Percentiles rank a stretch among this genome's conserved stretches.
phyloP scores from a whole-genome alignment of 352 stramenopile species.

The Globisporangium nagaii region DNA sequence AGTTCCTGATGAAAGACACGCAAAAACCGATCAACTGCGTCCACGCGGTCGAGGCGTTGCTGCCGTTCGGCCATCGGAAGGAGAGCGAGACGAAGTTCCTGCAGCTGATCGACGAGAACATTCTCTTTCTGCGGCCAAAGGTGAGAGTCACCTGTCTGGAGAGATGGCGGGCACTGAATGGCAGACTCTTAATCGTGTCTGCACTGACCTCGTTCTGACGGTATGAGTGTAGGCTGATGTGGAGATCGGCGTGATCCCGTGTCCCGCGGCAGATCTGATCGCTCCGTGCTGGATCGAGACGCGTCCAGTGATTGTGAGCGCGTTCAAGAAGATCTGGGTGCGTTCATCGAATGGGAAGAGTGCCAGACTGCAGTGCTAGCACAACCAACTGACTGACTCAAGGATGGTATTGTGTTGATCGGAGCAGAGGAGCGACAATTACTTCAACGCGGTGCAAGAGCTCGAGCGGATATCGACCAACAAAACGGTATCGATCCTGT shows the following conservation, averaged over 20 bases:
- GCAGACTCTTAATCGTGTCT: not conserved
- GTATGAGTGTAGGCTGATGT: slow-evolving; percentile 38
- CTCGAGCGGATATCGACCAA: slow-evolving; percentile 62
- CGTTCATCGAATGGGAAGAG: no score
- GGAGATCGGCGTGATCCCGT: slow-evolving; percentile 69
- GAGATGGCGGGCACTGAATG: not conserved
- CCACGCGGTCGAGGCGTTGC: slow-evolving; percentile 42
- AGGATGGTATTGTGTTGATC: not conserved
- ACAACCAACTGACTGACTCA: not conserved
- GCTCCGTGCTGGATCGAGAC: slow-evolving; percentile 64
- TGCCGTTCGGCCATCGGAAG: slow-evolving; percentile 52
- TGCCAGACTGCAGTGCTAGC: not conserved
- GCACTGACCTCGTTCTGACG: not conserved
- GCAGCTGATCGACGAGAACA: slow-evolving; percentile 41
- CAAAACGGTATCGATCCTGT: slow-evolving; percentile 22
- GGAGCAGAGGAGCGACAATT: slow-evolving; percentile 45
- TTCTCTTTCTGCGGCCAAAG: slow-evolving; percentile 65
- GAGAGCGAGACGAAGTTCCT: slow-evolving; percentile 65
- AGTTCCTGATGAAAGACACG: slow-evolving; percentile 32
- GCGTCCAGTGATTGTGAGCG: slow-evolving; percentile 46
- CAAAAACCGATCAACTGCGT: slow-evolving; percentile 41
- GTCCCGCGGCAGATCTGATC: slow-evolving; percentile 37
- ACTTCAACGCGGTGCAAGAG: slow-evolving; percentile 49
- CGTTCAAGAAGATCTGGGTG: slow-evolving; percentile 66
- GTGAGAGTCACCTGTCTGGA: slow-evolving; percentile 13